phyloP scores from a whole-genome alignment of 2,329 filamentous ascomycete species.

The Aspergillus phoenicis region DNA sequence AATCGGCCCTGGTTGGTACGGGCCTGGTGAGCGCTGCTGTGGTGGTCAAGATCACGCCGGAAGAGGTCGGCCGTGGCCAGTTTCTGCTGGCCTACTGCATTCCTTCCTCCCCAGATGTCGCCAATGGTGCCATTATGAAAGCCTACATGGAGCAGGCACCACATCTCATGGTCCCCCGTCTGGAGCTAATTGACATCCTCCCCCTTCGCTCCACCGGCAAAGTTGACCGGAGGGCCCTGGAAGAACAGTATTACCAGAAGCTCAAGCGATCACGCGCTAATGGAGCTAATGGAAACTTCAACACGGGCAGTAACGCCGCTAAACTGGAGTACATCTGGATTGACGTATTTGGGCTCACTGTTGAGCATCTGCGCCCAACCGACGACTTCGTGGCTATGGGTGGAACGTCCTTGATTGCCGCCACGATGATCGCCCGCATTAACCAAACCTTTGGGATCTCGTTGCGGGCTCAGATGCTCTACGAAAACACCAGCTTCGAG shows the following conservation, averaged over 20 bases:
- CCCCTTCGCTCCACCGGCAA: conserved; percentile 75
- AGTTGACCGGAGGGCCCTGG: conserved; percentile 44
- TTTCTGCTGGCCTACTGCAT: conserved; percentile 26
- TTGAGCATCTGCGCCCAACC: background rate
- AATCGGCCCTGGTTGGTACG: conserved; percentile 16
- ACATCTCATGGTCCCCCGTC: conserved; percentile 63
- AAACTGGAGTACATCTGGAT: conserved; percentile 5
- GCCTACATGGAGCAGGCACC: background rate
- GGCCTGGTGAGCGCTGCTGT: conserved; percentile 22
- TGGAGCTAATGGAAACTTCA: background rate
- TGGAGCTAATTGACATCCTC: conserved; percentile 67
- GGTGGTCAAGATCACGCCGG: conserved; percentile 17
- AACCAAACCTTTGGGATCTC: conserved; percentile 16
- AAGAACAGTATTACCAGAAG: conserved; percentile 9
- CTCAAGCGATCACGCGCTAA: background rate
- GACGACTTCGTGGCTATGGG: conserved; percentile 28
- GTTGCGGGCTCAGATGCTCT: conserved; percentile 23
- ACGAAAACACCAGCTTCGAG: conserved; percentile 22
- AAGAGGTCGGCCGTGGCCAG: conserved; percentile 15
- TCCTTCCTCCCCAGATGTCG: conserved; percentile 36
- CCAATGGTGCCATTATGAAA: background rate
- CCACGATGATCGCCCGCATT: conserved; percentile 23
- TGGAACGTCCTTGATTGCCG: conserved; percentile 25
- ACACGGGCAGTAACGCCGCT: background rate
- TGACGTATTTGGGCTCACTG: background rate